phyloP scores from a whole-genome alignment of 306 rosid genomes.

The Fragaria nilgerrensis region DNA sequence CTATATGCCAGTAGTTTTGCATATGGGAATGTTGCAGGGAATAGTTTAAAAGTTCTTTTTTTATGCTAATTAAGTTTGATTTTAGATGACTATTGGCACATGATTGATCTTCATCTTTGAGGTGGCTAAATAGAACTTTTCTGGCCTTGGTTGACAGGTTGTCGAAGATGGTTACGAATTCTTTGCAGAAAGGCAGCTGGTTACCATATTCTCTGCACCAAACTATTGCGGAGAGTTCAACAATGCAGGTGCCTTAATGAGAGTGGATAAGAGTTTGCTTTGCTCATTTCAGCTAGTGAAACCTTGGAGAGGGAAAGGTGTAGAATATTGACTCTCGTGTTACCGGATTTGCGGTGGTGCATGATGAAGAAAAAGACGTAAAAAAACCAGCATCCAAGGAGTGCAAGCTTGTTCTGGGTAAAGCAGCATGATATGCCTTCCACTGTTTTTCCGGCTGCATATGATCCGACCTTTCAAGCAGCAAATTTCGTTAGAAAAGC shows the following conservation, averaged over 20 bases:
- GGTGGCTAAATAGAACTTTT: not conserved
- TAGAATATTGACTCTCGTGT: not conserved
- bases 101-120: not conserved
- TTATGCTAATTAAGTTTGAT: not conserved
- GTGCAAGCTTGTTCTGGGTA: not conserved
- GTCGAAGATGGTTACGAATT: slow-evolving; percentile 94
- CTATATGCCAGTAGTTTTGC: not conserved
- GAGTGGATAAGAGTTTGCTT: slow-evolving; percentile 68
- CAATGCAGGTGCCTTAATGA: slow-evolving; percentile 90
- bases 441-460: slow-evolving; percentile 6
- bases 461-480: not conserved
- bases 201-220: slow-evolving; percentile 87
- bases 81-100: not conserved
- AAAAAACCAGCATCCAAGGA: not conserved
- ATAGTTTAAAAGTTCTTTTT: not conserved
- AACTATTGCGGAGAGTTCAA: slow-evolving; percentile 95
- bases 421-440: not conserved
- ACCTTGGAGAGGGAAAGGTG: slow-evolving; percentile 44
- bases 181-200: slow-evolving; percentile 85
- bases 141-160: slow-evolving; percentile 38
- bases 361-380: not conserved
- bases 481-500: not conserved
- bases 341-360: not conserved
- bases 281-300: slow-evolving; percentile 90
- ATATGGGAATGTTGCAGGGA: not conserved